Evolutionary conservation across 2,329 filamentous ascomycete genomes (phyloP).

Genomic region (Venturia carpophila): DNA sequence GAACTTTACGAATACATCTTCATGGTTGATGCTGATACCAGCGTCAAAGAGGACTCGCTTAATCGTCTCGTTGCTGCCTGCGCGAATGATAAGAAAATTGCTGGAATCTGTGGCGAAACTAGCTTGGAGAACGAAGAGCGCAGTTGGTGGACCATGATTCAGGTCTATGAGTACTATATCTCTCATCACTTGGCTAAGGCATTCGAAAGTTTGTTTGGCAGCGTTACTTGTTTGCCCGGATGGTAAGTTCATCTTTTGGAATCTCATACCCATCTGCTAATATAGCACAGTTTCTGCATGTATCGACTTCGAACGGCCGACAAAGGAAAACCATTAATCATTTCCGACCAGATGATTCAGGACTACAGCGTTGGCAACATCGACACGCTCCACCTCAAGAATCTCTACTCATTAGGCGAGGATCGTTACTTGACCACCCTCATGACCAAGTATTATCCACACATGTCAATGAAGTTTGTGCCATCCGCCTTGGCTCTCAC

Average conservation of each 20-base stretch:
- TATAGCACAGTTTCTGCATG: constrained; percentile 79
- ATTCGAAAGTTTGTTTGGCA: constrained; percentile 95
- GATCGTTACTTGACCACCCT: constrained; percentile 95
- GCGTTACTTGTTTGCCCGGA: constrained; percentile 96
- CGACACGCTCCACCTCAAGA: constrained; percentile 93
- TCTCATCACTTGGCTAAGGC: constrained; percentile 95
- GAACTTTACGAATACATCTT: constrained; percentile 95
- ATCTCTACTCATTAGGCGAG: constrained; percentile 84
- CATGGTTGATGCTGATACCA: constrained; percentile 97
- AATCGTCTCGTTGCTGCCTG: constrained; percentile 90
- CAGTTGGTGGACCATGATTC: constrained; percentile 99
- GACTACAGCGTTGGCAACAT: constrained; percentile 87
- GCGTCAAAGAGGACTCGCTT: constrained; percentile 82
- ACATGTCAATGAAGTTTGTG: constrained; percentile 94
- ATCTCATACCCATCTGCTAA: constrained; percentile 16
- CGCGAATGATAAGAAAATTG: constrained; percentile 90
- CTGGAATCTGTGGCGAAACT: constrained; percentile 95
- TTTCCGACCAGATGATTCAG: constrained; percentile 75
- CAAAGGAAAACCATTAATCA: constrained; percentile 88
- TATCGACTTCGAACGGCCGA: constrained; percentile 92
- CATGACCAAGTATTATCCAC: constrained; percentile 96
- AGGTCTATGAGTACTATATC: constrained; percentile 99
- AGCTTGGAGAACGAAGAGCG: constrained; percentile 90
- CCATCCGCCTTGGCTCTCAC: constrained; percentile 89
- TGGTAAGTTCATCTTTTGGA: constrained; percentile 58